Conservation (phyloP, 768 basidiomycete genomes). For the Rhodosporidiobolus odoratus region DNA sequence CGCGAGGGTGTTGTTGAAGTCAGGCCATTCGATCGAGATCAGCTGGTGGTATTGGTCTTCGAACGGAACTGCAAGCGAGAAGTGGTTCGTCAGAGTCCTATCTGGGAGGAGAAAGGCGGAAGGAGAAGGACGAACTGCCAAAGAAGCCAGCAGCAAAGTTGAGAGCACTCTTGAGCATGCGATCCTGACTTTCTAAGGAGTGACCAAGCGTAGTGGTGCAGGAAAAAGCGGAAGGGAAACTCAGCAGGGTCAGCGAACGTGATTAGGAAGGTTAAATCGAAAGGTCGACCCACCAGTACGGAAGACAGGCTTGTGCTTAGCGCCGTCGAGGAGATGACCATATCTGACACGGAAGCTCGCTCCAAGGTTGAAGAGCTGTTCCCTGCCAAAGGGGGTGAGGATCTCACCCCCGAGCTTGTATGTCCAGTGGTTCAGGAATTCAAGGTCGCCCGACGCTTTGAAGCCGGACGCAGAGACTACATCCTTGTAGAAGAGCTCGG, state of each 20-base stretch:
- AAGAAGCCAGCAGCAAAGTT: slow-evolving; percentile 56
- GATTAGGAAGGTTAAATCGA: no score
- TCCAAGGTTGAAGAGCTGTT: slow-evolving; percentile 74
- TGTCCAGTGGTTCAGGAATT: slow-evolving; percentile 76
- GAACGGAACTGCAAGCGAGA: slow-evolving; percentile 67
- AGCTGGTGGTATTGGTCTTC: slow-evolving; percentile 68
- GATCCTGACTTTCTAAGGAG: slow-evolving; percentile 49
- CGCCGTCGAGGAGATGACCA: slow-evolving; percentile 61
- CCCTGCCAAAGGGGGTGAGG: slow-evolving; percentile 82
- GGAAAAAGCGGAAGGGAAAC: slow-evolving; percentile 61
- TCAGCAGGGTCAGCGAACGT: no score
- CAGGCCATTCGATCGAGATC: slow-evolving; percentile 63
- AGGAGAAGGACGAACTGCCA: slow-evolving; percentile 1
- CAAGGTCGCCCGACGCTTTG: slow-evolving; percentile 55
- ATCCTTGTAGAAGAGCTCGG: slow-evolving; percentile 57
- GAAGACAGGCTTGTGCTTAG: slow-evolving; percentile 66
- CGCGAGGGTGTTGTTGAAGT: slow-evolving; percentile 55
- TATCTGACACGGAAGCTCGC: slow-evolving; percentile 65
- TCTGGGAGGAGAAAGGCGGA: neutral
- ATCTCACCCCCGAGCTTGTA: slow-evolving; percentile 83
- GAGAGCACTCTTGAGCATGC: slow-evolving; percentile 51
- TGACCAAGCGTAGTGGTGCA: neutral
- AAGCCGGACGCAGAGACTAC: slow-evolving; percentile 52
- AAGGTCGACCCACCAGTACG: slow-evolving; percentile 48
- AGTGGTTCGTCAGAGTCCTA: no score